Percentiles rank a stretch among this genome's conserved stretches.
Conservation (phyloP, 768 basidiomycete species). For the Dictyophora rubrovolvata region DNA sequence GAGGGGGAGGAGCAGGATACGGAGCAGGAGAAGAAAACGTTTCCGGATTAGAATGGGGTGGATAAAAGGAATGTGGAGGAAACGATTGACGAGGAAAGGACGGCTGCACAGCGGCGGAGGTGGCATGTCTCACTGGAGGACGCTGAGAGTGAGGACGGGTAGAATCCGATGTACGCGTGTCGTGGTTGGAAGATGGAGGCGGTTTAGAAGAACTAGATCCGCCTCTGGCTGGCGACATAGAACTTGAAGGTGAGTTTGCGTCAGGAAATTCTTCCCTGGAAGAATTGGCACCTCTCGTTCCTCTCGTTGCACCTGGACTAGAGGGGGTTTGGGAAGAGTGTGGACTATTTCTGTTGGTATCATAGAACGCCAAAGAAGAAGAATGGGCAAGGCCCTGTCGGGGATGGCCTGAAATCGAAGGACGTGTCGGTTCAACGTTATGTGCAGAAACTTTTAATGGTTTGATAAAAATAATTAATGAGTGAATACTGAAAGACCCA, state of each 20-base stretch:
- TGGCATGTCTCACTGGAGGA: not conserved
- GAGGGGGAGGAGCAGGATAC: not conserved
- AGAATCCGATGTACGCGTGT: not conserved
- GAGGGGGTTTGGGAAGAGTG: not conserved
- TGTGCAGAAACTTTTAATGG: not conserved
- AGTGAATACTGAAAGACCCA: not conserved
- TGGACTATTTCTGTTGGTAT: conserved; percentile 2
- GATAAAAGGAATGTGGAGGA: not conserved
- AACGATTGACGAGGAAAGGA: conserved; percentile 4
- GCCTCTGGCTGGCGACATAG: conserved; percentile 1
- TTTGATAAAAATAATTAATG: not conserved
- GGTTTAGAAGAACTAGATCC: not conserved
- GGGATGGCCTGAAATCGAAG: not conserved
- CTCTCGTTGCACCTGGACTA: not conserved
- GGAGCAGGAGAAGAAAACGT: not conserved
- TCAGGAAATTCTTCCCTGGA: not conserved
- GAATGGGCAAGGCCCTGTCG: not conserved
- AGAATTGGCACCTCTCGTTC: not conserved
- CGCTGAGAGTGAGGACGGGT: not conserved
- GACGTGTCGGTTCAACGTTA: not conserved
- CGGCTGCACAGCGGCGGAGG: not conserved
- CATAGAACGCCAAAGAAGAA: conserved; percentile 5
- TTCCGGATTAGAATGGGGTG: not conserved
- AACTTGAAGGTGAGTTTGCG: not conserved
- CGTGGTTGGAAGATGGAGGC: not conserved